Evolutionary conservation across 1,284 basidiomycete genomes (phyloP), one percentile per base, ranked within the genome.

Genomic region (Leccinum subfulvum): DNA sequence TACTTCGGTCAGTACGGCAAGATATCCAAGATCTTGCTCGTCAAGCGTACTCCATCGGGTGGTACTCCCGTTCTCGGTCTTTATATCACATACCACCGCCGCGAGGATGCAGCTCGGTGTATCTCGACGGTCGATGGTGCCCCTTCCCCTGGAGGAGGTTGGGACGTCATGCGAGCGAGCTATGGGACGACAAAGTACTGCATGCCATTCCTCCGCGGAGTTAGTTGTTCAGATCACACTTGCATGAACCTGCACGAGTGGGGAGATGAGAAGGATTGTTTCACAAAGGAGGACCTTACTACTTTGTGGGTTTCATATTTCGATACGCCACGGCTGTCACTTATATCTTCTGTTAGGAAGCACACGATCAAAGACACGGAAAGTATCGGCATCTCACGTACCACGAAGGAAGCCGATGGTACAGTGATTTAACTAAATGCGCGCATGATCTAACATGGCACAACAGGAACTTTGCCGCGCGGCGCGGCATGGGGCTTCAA

Each of bases 1-100:
- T 98, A 97, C 77, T 99, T 99, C 77, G 97, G 97, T 6, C 95
- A 98, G 75, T 99, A 98, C 77, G 97, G 97, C 67, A 97, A 97
- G 80, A 98, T 99, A 69, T 89, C 92, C 56, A 98, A 98, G 80
- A 94, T 99, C 63, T 83, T 98, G 60, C 87, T 99, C 56, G 91
- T 94, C 61, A 97, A 98, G 77, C 90, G 97, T 41, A 90, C 89
- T 9, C 82, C 89, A 1, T 86, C 92, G 86, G 89, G 86, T 59
- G 87, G 85, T 58, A 83, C 83, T 30, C 90, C 94, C 49, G 89
- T 95, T 52, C 85, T 98, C 30, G 97, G 97, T 35, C 83, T 99
- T 58, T 98, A 98, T 77, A 95, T 99, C 76, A 97, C 95, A 16
- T 99, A 97, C 75, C 87, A 97, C 69, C 87, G 95, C 58, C 88